Evolutionary conservation across 306 rosid species (phyloP).

Genomic region (Biancaea sappan): DNA sequence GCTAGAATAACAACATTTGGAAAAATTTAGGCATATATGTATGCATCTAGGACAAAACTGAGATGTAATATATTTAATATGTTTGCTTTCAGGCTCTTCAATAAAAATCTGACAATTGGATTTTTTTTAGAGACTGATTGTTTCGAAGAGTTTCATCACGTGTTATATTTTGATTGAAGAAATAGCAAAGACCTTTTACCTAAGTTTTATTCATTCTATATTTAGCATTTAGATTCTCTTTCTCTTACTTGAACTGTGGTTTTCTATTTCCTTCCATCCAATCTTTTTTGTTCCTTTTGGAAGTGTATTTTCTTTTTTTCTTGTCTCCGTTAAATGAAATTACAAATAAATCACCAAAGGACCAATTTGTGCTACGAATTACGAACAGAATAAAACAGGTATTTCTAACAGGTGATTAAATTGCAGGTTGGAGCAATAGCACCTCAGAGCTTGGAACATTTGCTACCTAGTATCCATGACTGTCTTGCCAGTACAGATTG

Average conservation of each 20-base stretch:
- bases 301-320: not conserved
- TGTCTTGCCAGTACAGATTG: conserved; percentile 85
- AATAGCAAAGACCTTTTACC: not conserved
- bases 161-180: not conserved
- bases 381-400: conserved; percentile 7
- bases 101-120: too few species aligned
- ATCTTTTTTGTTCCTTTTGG: conserved; percentile 10
- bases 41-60: not conserved
- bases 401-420: conserved; percentile 32
- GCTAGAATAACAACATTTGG: not conserved
- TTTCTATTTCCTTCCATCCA: conserved; percentile 6
- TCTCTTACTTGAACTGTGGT: conserved; percentile 14
- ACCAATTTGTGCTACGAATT: conserved; percentile 11
- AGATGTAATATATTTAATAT: too few species aligned
- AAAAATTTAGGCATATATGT: not conserved
- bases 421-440: conserved; percentile 88
- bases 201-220: not conserved
- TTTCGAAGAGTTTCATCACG: not conserved
- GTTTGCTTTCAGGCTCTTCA: not conserved
- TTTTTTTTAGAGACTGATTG: not conserved
- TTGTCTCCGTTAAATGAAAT: not conserved
- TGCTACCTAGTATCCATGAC: conserved; percentile 76
- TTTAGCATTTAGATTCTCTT: conserved; percentile 7
- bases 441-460: conserved; percentile 78
- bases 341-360: not conserved